Percentiles rank a stretch among this genome's conserved stretches.
Evolutionary conservation across 2,329 filamentous ascomycete genomes (phyloP).

Genomic region (Fusarium brachygibbosum): DNA sequence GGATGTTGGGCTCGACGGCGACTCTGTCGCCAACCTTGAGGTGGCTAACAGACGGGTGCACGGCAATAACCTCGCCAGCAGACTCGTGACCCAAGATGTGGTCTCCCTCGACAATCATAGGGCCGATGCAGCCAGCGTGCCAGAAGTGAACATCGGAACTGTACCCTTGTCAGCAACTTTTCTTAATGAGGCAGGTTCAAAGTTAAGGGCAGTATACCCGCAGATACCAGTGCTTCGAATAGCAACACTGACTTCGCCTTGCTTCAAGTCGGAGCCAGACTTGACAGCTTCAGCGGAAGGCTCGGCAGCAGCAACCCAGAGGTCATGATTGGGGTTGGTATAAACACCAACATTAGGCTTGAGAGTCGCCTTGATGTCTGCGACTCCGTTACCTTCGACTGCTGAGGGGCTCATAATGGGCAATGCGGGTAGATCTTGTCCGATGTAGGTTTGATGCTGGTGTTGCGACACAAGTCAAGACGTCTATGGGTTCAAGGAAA

Average conservation of each 20-base stretch:
- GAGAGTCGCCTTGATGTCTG: slow-evolving; percentile 48
- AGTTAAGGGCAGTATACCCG: slow-evolving; percentile 68
- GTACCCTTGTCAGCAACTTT: slow-evolving; percentile 28
- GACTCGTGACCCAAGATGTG: slow-evolving; percentile 97
- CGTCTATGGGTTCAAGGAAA: slow-evolving; percentile 21
- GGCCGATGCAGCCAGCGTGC: slow-evolving; percentile 94
- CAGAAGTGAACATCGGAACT: slow-evolving; percentile 98
- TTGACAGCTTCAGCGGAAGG: slow-evolving; percentile 82
- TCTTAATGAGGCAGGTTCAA: slow-evolving; percentile 18
- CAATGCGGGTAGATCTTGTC: slow-evolving; percentile 24
- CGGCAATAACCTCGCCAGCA: slow-evolving; percentile 84
- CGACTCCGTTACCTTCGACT: slow-evolving; percentile 48
- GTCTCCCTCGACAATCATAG: slow-evolving; percentile 90
- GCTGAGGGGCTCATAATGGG: slow-evolving; percentile 55
- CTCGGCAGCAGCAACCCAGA: slow-evolving; percentile 86
- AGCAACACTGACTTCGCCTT: slow-evolving; percentile 87
- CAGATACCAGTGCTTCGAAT: slow-evolving; percentile 97
- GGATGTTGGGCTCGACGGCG: slow-evolving; percentile 93
- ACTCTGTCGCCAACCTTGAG: slow-evolving; percentile 91
- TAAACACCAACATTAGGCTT: slow-evolving; percentile 96
- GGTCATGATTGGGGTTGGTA: slow-evolving; percentile 91
- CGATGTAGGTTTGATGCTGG: slow-evolving; percentile 21
- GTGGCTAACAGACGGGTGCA: slow-evolving; percentile 81
- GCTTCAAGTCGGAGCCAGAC: slow-evolving; percentile 75
- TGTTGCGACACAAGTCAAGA: slow-evolving; percentile 18